Base-by-base conservation (phyloP, 2,329 filamentous ascomycete genomes). In the Sarocladium brachiariae region DNA sequence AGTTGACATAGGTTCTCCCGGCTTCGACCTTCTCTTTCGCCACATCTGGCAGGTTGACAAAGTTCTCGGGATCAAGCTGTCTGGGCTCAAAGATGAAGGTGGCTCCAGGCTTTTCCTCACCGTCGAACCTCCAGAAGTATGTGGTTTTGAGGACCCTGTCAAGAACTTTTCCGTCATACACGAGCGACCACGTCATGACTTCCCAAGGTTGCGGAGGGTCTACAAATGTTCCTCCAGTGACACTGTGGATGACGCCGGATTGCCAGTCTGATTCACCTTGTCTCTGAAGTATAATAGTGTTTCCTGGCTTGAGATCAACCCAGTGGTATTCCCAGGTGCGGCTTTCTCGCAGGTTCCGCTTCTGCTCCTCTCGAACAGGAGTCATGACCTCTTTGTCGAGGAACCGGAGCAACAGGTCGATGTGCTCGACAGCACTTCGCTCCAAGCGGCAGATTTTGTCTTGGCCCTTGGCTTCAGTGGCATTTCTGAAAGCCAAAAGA, bases 361-460 rank as follows among this genome's bases (percentile, higher is more conserved):
- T 55, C 18, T 35, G 45, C 38, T 62, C 61, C 1, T 49, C 49
- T 3, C 45, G 25, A 1, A 62, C 57, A 1, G 43, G 51, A 9
- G 38, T 18, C 60, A 63, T 63, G 3, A 61, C 30, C 7, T 51
- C 53, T 0, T 52, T 30, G 5, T 65, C 60, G 2, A 64, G 33
- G 19, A 45, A 45, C 4, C 18, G 14, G 4, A 45, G 11, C 19
- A 45, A 9, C 9, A 45, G 39, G 9, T 25, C 24, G 9, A 45
- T 21, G 16, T 45, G 39, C 23, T 45, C 39, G 9, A 45, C 39
- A 13, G 18, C 21, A 14, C n/a, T n/a, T 16, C 18, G 25, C 18
- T 45, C 39, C 39, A 45, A 13, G 14, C n/a, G 39, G n/a, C 39
- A 45, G n/a, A 25, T 4, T 9, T 45, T 24, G 30, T 8, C 39